Percentiles rank a stretch among this genome's conserved stretches.
These are phyloP conservation scores for Pseudogymnoascus sp. DNA, from an alignment of 2,329 filamentous ascomycete genomes.

Conservation along the genomic window DNA sequence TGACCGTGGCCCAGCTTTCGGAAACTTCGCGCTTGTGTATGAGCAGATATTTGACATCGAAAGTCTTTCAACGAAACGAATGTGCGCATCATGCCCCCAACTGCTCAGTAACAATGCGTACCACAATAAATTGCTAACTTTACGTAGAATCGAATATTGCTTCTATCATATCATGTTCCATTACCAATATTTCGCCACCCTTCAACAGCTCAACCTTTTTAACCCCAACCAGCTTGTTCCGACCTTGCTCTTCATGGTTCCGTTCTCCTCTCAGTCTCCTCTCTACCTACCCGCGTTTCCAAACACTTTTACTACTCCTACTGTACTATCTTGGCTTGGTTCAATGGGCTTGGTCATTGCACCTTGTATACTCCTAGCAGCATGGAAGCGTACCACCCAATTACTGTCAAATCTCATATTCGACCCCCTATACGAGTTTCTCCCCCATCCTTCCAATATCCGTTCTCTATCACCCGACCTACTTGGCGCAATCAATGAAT, in stretches of 20 bases:
- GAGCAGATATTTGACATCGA: constrained; percentile 11
- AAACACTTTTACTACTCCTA: constrained; percentile 11
- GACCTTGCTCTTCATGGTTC: constrained; percentile 22
- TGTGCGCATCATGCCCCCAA: constrained; percentile 6
- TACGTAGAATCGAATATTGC: constrained; percentile 18
- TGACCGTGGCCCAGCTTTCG: constrained; percentile 2
- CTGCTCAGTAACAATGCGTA: constrained; percentile 15
- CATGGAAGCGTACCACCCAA: constrained; percentile 21
- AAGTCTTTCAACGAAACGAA: constrained; percentile 11
- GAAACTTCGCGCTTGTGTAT: constrained; percentile 15
- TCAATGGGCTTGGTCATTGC: constrained; percentile 16
- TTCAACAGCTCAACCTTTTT: constrained; percentile 27
- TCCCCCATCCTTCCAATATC: constrained; percentile 25
- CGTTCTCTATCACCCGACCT: constrained; percentile 15
- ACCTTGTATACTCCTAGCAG: constrained; percentile 22
- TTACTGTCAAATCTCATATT: constrained; percentile 21
- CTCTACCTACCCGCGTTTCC: constrained; percentile 17
- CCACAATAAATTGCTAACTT: constrained; percentile 13
- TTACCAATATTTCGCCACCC: constrained; percentile 25
- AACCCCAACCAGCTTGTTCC: constrained; percentile 19
- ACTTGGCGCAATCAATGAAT: constrained; percentile 21
- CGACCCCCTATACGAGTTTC: constrained; percentile 23
- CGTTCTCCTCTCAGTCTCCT: constrained; percentile 23
- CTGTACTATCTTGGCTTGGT: constrained; percentile 16
- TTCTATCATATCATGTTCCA: constrained; percentile 24